Evolutionary conservation across 805 yeast genomes (phyloP), one percentile per base, ranked within the genome.

Genomic region (Teunomyces barrocoloradensis): DNA sequence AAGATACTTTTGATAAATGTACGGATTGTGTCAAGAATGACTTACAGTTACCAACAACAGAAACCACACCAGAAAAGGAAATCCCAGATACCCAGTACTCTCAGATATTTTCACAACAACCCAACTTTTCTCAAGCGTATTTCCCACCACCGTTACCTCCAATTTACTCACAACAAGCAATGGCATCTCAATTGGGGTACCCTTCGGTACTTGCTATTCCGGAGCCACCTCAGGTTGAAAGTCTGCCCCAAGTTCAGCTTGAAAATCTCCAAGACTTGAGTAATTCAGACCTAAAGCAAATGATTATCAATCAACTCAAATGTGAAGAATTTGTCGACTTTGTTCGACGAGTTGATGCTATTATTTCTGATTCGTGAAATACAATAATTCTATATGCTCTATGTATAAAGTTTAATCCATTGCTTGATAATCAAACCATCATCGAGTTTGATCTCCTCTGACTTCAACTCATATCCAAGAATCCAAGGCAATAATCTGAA

Each of bases 361-460:
- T 59, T 11, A 45, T 57, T 21, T 37, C 48, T 23, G 40, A 44
- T 13, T 43, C 20, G 30, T 42, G 43, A 44, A 39, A 29, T 37
- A 29, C 27, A 34, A 23, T 15, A 15, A 15, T 23, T 33, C 27
- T 34, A 40, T 33, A 23, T 18, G 15, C 11, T 30, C 46, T 27
- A 44, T 33, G n/a, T 42, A 38, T 49, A 42, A 21, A 61, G 56
- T 46, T 76, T 80, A 10, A 61, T 66, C 90, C 90, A 85, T 52
- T 65, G 61, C 51, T 80, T 82, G 1, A 83, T 69, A 4, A 68
- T 68, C 44, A 84, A 61, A 0, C 90, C 90, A 61, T 85, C 90
- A 2, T 74, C 71, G 43, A 80, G 65, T 18, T 58, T 63, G 4
- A 64, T 55, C 2, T 69, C 72, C 42, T 67, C 74, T 7, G 72